A percentile compares a stretch with the other conserved stretches of the same genome.
Evolutionary conservation across 2,329 filamentous ascomycete species (phyloP).

Genomic region (Xylariaceae sp.): DNA sequence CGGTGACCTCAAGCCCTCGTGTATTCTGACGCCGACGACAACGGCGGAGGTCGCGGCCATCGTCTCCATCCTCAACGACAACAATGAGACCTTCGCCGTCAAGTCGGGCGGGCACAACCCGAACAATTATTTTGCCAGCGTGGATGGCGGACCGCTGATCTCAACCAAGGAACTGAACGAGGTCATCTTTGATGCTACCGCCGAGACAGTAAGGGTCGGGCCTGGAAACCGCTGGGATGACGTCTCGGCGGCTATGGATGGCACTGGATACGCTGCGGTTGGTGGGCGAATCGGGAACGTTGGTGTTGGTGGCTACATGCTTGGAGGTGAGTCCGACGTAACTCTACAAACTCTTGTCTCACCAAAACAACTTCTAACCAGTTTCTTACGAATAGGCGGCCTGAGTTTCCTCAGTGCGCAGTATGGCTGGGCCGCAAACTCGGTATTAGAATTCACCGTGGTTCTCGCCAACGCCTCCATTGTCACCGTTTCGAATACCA

Average conservation of each 20-base stretch:
- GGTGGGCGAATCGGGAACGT: conserved; percentile 42
- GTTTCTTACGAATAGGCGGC: conserved; percentile 42
- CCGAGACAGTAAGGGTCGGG: conserved; percentile 38
- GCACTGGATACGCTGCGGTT: conserved; percentile 37
- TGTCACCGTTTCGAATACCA: conserved; percentile 36
- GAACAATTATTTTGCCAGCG: conserved; percentile 49
- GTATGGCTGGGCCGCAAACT: conserved; percentile 48
- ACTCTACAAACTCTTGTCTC: conserved; percentile 33
- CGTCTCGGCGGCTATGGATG: conserved; percentile 35
- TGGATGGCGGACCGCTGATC: conserved; percentile 44
- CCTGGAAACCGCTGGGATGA: conserved; percentile 41
- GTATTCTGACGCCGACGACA: conserved; percentile 43
- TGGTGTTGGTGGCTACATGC: conserved; percentile 44
- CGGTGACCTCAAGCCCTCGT: conserved; percentile 39
- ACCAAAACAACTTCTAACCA: conserved; percentile 10
- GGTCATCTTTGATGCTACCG: conserved; percentile 33
- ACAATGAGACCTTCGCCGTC: conserved; percentile 47
- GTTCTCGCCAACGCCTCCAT: conserved; percentile 48
- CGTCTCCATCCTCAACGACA: conserved; percentile 44
- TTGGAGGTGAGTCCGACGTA: conserved; percentile 48
- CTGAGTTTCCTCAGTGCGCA: conserved; percentile 47
- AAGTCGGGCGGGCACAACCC: conserved; percentile 56
- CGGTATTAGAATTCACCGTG: conserved; percentile 44
- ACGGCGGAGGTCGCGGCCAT: conserved; percentile 48
- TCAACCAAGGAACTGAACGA: conserved; percentile 41